Percentiles rank a stretch among this genome's conserved stretches.
These are phyloP conservation scores for Scopulariopsis brevicaulis DNA, from an alignment of 2,329 filamentous ascomycete genomes.

Conservation along the genomic window DNA sequence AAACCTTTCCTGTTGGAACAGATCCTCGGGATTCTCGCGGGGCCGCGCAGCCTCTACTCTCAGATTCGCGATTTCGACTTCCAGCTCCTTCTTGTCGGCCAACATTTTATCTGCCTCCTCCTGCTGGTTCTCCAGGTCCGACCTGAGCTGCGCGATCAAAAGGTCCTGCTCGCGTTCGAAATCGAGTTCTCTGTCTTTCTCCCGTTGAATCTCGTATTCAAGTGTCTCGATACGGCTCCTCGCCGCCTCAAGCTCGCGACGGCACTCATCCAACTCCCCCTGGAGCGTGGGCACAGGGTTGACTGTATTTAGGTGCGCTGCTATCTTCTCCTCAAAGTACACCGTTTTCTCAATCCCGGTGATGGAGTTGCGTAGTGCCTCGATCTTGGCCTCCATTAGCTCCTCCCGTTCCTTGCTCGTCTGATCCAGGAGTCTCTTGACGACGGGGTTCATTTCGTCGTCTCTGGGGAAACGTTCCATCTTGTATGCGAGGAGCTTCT, in stretches of 20 bases:
- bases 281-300: neutral
- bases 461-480: neutral
- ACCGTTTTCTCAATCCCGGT: neutral
- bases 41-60: neutral
- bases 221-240: neutral
- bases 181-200: neutral
- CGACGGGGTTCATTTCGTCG: neutral
- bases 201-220: neutral
- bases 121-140: neutral
- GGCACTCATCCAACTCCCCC: neutral
- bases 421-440: neutral
- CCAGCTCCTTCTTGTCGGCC: neutral
- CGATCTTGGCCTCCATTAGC: neutral
- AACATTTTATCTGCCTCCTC: neutral
- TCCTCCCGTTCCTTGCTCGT: neutral
- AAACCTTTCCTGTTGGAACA: neutral
- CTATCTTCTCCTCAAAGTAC: no score
- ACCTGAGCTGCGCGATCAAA: neutral
- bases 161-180: neutral
- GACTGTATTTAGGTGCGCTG: neutral
- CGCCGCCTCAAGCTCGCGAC: neutral
- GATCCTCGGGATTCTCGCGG: neutral
- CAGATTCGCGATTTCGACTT: neutral
- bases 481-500: neutral
- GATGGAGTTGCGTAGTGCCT: neutral